Percentiles rank a stretch among this genome's conserved stretches.
Conservation (phyloP, 2,329 filamentous ascomycete species). For the Falciphora oryzae region DNA sequence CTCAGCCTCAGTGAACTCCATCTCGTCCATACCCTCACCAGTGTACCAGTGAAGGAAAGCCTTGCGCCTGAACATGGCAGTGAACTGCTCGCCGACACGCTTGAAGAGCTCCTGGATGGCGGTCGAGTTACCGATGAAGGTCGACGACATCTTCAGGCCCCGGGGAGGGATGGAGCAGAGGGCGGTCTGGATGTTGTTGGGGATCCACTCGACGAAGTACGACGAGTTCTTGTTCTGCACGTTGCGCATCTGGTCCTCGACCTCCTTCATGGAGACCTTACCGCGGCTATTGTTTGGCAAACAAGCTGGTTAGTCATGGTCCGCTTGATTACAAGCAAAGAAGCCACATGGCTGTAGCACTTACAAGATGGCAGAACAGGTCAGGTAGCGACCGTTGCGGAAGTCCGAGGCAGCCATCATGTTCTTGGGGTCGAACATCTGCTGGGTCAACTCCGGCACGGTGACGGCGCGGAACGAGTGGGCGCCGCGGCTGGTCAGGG, state of each 20-base stretch:
- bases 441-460: constrained; percentile 97
- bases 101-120: constrained; percentile 99
- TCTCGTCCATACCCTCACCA: constrained; percentile 99
- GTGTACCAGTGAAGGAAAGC: constrained; percentile 99
- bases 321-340: constrained; percentile 10
- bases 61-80: constrained; percentile 99
- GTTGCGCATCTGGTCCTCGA: constrained; percentile 99
- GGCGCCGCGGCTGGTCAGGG: constrained; percentile 79
- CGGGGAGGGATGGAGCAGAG: constrained; percentile 98
- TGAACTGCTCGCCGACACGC: constrained; percentile 99
- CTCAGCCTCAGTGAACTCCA: constrained; percentile 99
- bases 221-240: constrained; percentile 99
- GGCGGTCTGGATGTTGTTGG: constrained; percentile 99
- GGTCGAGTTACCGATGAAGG: constrained; percentile 98
- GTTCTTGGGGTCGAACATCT: constrained; percentile 99
- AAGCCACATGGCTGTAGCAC: constrained; percentile 24
- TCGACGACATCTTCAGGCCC: constrained; percentile 98
- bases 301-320: constrained; percentile 34
- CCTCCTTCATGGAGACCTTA: constrained; percentile 99
- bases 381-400: constrained; percentile 99
- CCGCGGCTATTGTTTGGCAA: constrained; percentile 60
- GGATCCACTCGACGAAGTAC: constrained; percentile 99
- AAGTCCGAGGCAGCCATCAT: constrained; percentile 99
- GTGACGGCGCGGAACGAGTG: constrained; percentile 96
- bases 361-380: constrained; percentile 97